Evolutionary conservation across 108 stramenopile genomes (phyloP), one percentile per base, ranked within the genome.

Genomic region (Schizochytrium sp.): DNA sequence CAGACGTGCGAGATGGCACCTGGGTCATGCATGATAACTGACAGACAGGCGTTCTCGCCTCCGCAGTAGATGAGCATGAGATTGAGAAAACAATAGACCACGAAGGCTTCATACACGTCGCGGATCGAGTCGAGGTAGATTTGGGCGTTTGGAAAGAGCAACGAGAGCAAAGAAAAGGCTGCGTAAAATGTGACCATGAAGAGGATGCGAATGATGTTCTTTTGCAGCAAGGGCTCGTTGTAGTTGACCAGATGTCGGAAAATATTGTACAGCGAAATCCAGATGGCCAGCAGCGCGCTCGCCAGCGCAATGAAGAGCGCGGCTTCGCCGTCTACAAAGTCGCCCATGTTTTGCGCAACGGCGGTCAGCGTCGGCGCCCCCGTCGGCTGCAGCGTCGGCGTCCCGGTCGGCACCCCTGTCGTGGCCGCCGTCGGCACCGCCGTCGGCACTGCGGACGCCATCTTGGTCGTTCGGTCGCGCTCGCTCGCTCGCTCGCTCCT

Each of bases 91-190:
- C 58, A 90, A 47, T 90, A 90, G 14, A 90, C 87, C 10, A 90
- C 89, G 5, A 90, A 87, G 14, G 89, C 89, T 58, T 90, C 89
- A 28, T 90, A 90, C 6, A 90, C 44, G 41, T 90, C 89, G 18
- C 89, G 87, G 19, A 87, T 59, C 10, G 69, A 41, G 34, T 59
- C 89, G 43, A 88, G 34, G 4, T 87, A 90, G 16, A 53, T 8
- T 23, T 88, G 25, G 23, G 57, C 87, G 19, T 18, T 8, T 8
- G 60, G 60, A 14, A 87, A 59, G 2, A 10, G 8, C 87, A 90
- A 57, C 60, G 89, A 87, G 6, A 90, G 44, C 14, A 88, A 60
- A 4, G 76, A 87, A 23, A 60, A 58, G 3, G 87, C 59, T 8
- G 89, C 89, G 25, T 90, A 90, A 21, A 90, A 57, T 0, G 89